Conservation (phyloP, 129 eudicot genomes). For the Centaurea solstitialis region DNA sequence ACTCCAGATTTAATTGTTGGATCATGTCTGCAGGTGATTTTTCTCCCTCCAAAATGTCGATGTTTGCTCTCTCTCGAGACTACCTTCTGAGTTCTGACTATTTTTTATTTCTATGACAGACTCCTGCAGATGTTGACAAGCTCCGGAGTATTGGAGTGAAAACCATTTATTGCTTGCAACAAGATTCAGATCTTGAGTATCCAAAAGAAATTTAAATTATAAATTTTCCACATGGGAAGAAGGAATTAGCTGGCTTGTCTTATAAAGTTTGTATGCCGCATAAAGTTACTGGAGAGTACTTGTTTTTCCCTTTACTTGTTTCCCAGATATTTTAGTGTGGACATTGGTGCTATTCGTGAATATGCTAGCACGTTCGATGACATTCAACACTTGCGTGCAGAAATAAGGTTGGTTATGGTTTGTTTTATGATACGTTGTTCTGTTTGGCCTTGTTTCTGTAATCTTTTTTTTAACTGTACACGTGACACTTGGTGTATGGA, state of each 20-base stretch:
- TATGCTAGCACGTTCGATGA: conserved; percentile 65
- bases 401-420: conserved; percentile 67
- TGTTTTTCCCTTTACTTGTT: conserved; percentile 48
- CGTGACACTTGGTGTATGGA: conserved; percentile 16
- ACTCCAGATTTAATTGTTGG: conserved; percentile 90
- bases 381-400: conserved; percentile 87
- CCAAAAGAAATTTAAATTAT: conserved; percentile 32
- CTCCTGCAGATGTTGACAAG: conserved; percentile 91
- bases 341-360: conserved; percentile 73
- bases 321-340: conserved; percentile 81
- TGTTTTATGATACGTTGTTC: background rate
- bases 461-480: background rate
- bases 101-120: conserved; percentile 45
- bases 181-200: conserved; percentile 98
- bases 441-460: conserved; percentile 1
- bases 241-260: conserved; percentile 1
- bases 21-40: conserved; percentile 90
- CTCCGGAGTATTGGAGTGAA: conserved; percentile 86
- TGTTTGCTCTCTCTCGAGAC: background rate
- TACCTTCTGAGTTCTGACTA: conserved; percentile 6
- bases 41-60: background rate
- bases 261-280: background rate
- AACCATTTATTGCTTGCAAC: conserved; percentile 90
- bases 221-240: background rate
- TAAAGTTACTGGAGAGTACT: conserved; percentile 1